phyloP scores from a whole-genome alignment of 768 basidiomycete species.

The Kwoniella newhampshirensis region DNA sequence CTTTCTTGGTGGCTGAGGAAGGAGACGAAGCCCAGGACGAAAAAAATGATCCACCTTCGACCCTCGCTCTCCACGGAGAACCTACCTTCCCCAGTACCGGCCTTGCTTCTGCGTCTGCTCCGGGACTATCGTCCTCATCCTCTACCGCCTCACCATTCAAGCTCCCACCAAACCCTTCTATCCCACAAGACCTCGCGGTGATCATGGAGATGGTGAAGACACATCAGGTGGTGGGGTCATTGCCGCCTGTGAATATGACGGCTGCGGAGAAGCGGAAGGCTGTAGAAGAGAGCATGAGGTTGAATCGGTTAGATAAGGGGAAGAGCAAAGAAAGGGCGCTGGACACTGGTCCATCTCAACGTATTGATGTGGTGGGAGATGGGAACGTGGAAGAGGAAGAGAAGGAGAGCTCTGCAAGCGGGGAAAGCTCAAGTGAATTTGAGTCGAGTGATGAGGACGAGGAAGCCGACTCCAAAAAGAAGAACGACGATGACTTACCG shows the following conservation, averaged over 20 bases:
- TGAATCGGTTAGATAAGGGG: constrained; percentile 13
- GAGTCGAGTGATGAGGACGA: constrained; percentile 24
- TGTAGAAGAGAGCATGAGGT: constrained; percentile 38
- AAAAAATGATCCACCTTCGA: too few relatives aligned
- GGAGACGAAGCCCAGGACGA: too few relatives aligned
- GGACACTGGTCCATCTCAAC: not conserved
- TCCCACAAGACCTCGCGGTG: constrained; percentile 48
- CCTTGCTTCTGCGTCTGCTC: not conserved
- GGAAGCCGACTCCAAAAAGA: constrained; percentile 12
- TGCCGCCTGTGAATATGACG: constrained; percentile 32
- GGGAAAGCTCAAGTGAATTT: constrained; percentile 25
- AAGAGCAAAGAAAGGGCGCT: constrained; percentile 18
- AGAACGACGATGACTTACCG: constrained; percentile 14
- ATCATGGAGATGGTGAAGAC: constrained; percentile 50
- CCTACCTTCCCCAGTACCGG: too few relatives aligned
- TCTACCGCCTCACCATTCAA: constrained; percentile 16
- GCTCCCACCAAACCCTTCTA: constrained; percentile 27
- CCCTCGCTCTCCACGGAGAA: too few relatives aligned
- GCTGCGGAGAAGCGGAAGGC: constrained; percentile 41
- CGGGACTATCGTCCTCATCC: not conserved
- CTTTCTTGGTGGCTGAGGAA: constrained; percentile 4
- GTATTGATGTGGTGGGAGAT: not conserved
- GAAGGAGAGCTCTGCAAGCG: not conserved
- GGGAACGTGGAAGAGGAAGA: constrained; percentile 9
- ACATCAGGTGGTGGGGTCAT: constrained; percentile 36